Conservation (phyloP, 108 stramenopile genomes). For the Fragilariopsis cylindrus region DNA sequence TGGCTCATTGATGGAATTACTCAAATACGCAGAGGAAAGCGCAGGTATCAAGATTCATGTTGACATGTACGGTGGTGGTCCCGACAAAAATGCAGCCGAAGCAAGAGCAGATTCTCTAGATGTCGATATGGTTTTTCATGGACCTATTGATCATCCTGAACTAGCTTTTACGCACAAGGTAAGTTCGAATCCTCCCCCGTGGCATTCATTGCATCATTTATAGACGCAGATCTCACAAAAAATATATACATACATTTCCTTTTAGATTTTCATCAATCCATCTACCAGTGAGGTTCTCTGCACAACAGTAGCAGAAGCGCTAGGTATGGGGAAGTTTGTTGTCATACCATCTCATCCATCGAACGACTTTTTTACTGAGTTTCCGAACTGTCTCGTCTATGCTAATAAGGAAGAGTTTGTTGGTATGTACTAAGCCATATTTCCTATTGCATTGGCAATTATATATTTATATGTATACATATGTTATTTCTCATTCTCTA, state of each 20-base stretch:
- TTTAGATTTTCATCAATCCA: slow-evolving; percentile 84
- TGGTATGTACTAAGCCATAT: slow-evolving; percentile 32
- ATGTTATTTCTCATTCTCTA: background rate
- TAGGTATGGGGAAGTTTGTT: slow-evolving; percentile 94
- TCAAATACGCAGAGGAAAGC: slow-evolving; percentile 77
- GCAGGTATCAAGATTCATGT: slow-evolving; percentile 61
- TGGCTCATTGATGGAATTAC: slow-evolving; percentile 76
- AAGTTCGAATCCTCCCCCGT: background rate
- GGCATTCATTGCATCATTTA: slow-evolving; percentile 4
- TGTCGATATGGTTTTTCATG: slow-evolving; percentile 74
- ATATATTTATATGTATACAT: background rate
- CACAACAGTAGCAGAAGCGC: slow-evolving; percentile 89
- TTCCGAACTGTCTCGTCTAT: slow-evolving; percentile 87
- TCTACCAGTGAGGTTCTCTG: slow-evolving; percentile 86
- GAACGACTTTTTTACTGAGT: slow-evolving; percentile 86
- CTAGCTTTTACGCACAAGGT: slow-evolving; percentile 62
- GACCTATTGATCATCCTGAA: slow-evolving; percentile 81
- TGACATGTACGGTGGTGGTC: slow-evolving; percentile 87
- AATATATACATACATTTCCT: background rate
- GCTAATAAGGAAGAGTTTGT: slow-evolving; percentile 82
- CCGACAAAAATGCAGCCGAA: slow-evolving; percentile 69
- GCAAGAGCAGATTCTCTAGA: slow-evolving; percentile 56
- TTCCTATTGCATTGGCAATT: background rate
- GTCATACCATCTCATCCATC: slow-evolving; percentile 60
- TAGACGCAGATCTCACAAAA: background rate